Conservation (phyloP, 495 filamentous ascomycete species). For the Hypomontagnella submonticulosa region DNA sequence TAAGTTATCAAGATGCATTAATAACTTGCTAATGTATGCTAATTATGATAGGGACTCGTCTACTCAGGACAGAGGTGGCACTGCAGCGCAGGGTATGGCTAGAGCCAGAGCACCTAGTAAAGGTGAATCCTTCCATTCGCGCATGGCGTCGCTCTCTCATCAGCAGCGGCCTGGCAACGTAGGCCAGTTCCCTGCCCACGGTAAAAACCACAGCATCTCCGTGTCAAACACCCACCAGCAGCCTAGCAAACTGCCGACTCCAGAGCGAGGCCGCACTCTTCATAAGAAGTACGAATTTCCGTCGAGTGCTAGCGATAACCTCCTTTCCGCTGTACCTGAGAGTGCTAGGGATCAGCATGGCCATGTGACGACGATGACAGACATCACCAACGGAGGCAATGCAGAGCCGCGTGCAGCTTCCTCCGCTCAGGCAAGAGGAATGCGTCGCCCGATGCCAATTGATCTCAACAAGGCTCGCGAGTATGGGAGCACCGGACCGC, state of each 20-base stretch:
- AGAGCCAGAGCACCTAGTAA: slow-evolving; percentile 6
- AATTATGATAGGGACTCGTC: slow-evolving; percentile 15
- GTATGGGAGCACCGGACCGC: background rate
- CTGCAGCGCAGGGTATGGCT: background rate
- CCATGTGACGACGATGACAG: slow-evolving; percentile 38
- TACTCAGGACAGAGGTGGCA: background rate
- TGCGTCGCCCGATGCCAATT: slow-evolving; percentile 28
- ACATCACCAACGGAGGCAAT: slow-evolving; percentile 23
- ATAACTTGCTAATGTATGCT: slow-evolving; percentile 2
- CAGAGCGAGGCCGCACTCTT: slow-evolving; percentile 28
- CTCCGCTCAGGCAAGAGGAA: slow-evolving; percentile 3
- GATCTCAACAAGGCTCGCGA: slow-evolving; percentile 5
- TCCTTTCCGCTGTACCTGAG: slow-evolving; percentile 24
- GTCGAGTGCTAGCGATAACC: slow-evolving; percentile 18
- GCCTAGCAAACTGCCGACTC: background rate
- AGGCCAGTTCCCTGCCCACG: background rate
- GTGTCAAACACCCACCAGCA: slow-evolving; percentile 7
- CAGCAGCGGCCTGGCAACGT: background rate
- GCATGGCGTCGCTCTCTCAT: slow-evolving; percentile 6
- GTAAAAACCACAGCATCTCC: slow-evolving; percentile 3
- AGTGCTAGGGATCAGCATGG: slow-evolving; percentile 15
- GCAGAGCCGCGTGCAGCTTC: background rate
- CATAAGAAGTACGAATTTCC: slow-evolving; percentile 27
- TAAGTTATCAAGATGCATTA: slow-evolving; percentile 7
- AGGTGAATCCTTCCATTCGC: slow-evolving; percentile 8